Base-by-base conservation (phyloP, 75 land plant species). In the Chamaecyparis obtusa region DNA sequence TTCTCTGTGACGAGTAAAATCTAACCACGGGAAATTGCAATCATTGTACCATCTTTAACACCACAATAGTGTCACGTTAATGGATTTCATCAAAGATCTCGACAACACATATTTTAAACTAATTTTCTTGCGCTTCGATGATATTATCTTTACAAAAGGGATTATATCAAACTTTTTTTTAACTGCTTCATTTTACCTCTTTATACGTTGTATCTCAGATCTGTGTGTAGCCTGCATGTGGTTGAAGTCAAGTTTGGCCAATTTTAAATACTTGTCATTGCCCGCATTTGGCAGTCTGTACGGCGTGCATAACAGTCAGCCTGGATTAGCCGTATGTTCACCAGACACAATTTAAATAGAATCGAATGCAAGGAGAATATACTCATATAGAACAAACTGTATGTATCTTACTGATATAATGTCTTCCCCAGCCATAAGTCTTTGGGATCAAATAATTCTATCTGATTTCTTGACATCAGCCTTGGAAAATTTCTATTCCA, bases 231-330 rank as follows among this genome's bases (percentile, higher is more conserved):
- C 86, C 81, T 95, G 96, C 88, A 90, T 89, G 1, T 72, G 71
- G 77, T 92, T 94, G 94, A 88, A 95, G 75, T 95, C 96, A 37
- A 84, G 11, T 86, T 90, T 91, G n/a, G 96, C 96, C 1, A 94
- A 87, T 86, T 95, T 93, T 56, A 94, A 87, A 54, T 93, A 95
- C 3, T 64, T 67, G 14, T 90, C 69, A 84, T 93, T 95, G 90
- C 85, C 93, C 13, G 94, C 94, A 32, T 77, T 83, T 9, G 90
- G 89, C 97, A 95, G 93, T 91, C 97, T 95, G 91, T 0, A 49
- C 11, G n/a, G n/a, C n/a, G n/a, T n/a, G 51, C 72, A 87, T 30
- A 0, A 54, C 36, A 64, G 39, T 46, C 6, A 9, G 35, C 10
- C 30, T 14, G 32, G 55, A 84, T 83, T 82, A 35, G 30, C 16